A percentile compares a stretch with the other conserved stretches of the same genome.
Conservation (phyloP, 2,329 filamentous ascomycete species). For the Colletotrichum phormii region DNA sequence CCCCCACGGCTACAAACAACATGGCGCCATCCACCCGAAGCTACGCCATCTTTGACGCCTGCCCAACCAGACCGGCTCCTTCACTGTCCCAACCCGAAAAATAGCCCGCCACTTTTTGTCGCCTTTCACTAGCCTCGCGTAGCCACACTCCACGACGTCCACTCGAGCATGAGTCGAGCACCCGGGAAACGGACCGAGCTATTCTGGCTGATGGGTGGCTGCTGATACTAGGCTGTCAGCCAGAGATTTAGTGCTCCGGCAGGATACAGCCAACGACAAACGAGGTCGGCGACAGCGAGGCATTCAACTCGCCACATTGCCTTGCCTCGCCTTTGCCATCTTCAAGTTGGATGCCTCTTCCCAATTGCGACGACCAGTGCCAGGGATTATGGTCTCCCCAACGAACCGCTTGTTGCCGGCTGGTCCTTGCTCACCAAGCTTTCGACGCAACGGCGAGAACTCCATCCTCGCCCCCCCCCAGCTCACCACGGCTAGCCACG, state of each 20-base stretch:
- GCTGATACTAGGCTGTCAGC: slow-evolving; percentile 3
- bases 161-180: slow-evolving; percentile 5
- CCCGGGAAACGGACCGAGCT: slow-evolving; percentile 29
- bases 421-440: slow-evolving; percentile 5
- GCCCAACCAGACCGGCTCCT: slow-evolving; percentile 10
- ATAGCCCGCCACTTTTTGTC: slow-evolving; percentile 22
- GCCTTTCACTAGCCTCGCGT: slow-evolving; percentile 14
- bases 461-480: not conserved
- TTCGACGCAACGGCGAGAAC: not conserved
- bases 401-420: not conserved
- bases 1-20: slow-evolving; percentile 16
- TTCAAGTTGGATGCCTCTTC: not conserved
- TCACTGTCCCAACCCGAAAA: slow-evolving; percentile 13
- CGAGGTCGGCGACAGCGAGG: not conserved
- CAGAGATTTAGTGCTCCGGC: slow-evolving; percentile 13
- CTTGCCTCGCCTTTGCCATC: not conserved
- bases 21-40: slow-evolving; percentile 27
- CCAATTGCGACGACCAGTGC: not conserved
- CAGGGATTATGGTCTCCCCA: not conserved
- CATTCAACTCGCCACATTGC: slow-evolving; percentile 10
- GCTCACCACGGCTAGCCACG: not conserved
- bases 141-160: not conserved
- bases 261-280: slow-evolving; percentile 1
- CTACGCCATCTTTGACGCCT: slow-evolving; percentile 22
- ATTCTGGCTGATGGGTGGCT: slow-evolving; percentile 11